Evolutionary conservation across 2,329 filamentous ascomycete genomes (phyloP), one percentile per base, ranked within the genome.

Genomic region (Escovopsis sp.): DNA sequence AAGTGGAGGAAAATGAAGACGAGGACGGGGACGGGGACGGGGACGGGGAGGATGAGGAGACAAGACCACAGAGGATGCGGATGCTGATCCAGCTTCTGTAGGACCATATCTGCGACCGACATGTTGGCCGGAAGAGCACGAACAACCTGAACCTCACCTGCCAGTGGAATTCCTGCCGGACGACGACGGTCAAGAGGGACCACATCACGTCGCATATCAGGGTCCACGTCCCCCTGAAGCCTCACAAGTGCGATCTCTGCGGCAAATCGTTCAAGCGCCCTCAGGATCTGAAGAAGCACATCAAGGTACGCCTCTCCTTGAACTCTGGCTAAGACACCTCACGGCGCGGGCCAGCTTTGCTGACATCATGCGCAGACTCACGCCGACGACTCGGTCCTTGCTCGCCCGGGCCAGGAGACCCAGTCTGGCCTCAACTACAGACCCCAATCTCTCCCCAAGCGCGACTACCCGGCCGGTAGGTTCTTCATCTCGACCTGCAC

Each of bases 171-270:
- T 83, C 81, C 49, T 98, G 91, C 68, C 80, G 87, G 48, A 96
- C 89, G 16, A 95, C 88, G 38, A 96, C 89, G 2, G 89, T 96
- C 60, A 96, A 98, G 74, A 86, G 91, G 55, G 91, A 96, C 57
- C 91, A 98, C 67, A 98, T 98, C 64, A 98, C 91, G 39, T 96
- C 91, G 39, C 91, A 98, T 65, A 95, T 98, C 54, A 85, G 91
- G 50, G 91, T 96, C 41, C 91, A 98, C 61, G 89, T 98, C n/a
- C 91, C 91, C 1, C 71, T 98, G 47, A 98, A 98, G 73, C 91
- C 91, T 51, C 91, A 98, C 70, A 96, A 95, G 66, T 98, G 91
- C 63, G 88, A 95, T 59, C 94, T 95, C 66, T 98, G 91, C 59
- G 86, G 86, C 59, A 98, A 98, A 71, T 88, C 88, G 2, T 98